Evolutionary conservation across 495 filamentous ascomycete species (phyloP).

Genomic region (Penicillium cinerascens): DNA sequence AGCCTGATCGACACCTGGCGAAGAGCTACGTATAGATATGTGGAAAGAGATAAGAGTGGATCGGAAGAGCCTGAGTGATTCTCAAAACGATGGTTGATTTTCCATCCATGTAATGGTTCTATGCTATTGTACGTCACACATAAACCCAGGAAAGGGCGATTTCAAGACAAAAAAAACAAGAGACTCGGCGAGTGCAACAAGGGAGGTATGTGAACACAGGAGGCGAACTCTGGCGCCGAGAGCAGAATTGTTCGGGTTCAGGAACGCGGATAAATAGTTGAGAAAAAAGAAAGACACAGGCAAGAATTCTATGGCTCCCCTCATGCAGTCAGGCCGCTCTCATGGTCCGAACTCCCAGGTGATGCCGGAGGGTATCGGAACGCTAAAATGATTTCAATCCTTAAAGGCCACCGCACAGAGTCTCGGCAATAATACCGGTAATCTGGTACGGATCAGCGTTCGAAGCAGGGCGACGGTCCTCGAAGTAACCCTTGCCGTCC

Average conservation of each 20-base stretch:
- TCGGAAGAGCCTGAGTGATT: too few species aligned
- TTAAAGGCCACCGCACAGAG: constrained; percentile 50
- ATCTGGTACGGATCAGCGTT: constrained; percentile 98
- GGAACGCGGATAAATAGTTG: constrained; percentile 16
- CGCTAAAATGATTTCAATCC: constrained; percentile 40
- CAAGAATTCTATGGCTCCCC: constrained; percentile 35
- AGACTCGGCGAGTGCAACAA: constrained; percentile 28
- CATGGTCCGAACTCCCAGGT: constrained; percentile 38
- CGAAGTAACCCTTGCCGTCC: constrained; percentile 97
- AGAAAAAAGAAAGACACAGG: constrained; percentile 11
- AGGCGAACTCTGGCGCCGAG: constrained; percentile 26
- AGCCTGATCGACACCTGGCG: too few species aligned
- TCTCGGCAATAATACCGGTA: constrained; percentile 88
- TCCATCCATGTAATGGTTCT: constrained; percentile 31
- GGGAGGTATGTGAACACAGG: constrained; percentile 23
- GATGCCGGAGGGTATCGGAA: constrained; percentile 50
- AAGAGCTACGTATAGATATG: too few species aligned
- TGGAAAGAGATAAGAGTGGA: too few species aligned
- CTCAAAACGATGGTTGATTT: constrained; percentile 28
- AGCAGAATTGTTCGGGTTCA: constrained; percentile 12
- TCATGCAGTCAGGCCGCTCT: constrained; percentile 40
- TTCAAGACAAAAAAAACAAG: constrained; percentile 17
- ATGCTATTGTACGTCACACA: constrained; percentile 37
- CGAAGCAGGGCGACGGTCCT: constrained; percentile 91
- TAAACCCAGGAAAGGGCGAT: constrained; percentile 20